phyloP scores from a whole-genome alignment of 176 grass and related monocot genomes.

The Eragrostis nindensis region DNA sequence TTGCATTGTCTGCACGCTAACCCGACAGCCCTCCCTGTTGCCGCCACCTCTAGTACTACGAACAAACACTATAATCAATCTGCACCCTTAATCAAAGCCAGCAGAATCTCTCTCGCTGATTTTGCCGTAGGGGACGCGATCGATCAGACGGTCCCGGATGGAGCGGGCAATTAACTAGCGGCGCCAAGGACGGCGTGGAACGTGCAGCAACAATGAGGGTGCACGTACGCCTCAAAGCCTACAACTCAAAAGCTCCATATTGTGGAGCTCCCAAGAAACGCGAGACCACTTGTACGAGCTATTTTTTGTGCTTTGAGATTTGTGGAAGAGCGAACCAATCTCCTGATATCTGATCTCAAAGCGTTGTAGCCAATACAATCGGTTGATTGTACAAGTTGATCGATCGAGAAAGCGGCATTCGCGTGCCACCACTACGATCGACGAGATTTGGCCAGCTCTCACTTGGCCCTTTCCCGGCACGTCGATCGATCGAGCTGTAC shows the following conservation, averaged over 20 bases:
- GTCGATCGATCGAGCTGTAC: background rate
- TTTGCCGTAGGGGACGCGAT: background rate
- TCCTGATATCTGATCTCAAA: background rate
- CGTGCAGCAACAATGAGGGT: constrained; percentile 46
- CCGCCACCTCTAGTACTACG: constrained; percentile 25
- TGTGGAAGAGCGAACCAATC: background rate
- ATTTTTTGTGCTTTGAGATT: background rate
- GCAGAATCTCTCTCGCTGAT: constrained; percentile 23
- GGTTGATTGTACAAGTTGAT: too few relatives aligned
- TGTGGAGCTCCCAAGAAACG: background rate
- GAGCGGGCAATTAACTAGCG: background rate
- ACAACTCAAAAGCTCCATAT: constrained; percentile 34
- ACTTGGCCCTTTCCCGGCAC: constrained; percentile 6
- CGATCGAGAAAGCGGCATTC: background rate
- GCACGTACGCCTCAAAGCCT: constrained; percentile 30
- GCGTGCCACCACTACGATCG: background rate
- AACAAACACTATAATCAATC: constrained; percentile 30
- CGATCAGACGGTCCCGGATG: background rate
- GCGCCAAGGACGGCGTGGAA: constrained; percentile 34
- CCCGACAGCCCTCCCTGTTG: constrained; percentile 23
- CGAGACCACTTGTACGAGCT: background rate
- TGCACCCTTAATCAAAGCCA: background rate
- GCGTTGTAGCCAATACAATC: too few relatives aligned
- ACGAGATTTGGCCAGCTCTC: constrained; percentile 16
- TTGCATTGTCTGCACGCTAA: constrained; percentile 34